Evolutionary conservation across 257 asterid species (phyloP).

Genomic region (Asclepias syriaca): DNA sequence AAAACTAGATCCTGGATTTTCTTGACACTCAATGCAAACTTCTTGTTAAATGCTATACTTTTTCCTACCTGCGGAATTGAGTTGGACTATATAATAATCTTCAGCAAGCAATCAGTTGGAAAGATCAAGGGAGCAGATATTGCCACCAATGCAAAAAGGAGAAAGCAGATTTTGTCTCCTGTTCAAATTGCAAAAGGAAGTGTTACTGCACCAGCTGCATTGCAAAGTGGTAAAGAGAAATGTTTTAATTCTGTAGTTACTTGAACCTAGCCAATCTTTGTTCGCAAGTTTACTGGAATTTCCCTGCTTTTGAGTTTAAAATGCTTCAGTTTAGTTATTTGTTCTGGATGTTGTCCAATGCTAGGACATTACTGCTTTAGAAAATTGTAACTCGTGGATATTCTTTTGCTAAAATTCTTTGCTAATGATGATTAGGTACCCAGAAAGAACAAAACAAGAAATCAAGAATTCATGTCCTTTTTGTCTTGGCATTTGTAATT

Average conservation of each 20-base stretch:
- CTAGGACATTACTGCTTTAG: not conserved
- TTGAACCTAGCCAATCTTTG: not conserved
- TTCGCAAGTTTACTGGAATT: not conserved
- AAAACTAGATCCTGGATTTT: not conserved
- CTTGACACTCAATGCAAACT: not conserved
- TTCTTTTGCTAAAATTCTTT: not conserved
- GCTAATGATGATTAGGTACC: slow-evolving; percentile 50
- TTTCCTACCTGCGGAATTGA: slow-evolving; percentile 7
- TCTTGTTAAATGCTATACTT: slow-evolving; percentile 4
- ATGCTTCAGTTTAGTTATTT: slow-evolving; percentile 4
- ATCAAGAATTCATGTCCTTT: slow-evolving; percentile 53
- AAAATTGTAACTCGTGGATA: not conserved
- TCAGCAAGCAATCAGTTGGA: slow-evolving; percentile 37
- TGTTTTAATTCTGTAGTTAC: slow-evolving; percentile 3
- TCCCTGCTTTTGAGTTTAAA: not conserved
- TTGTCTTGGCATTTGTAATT: slow-evolving; percentile 71
- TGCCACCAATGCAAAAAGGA: slow-evolving; percentile 68
- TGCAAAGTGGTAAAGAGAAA: slow-evolving; percentile 48
- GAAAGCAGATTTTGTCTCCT: slow-evolving; percentile 31
- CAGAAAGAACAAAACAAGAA: slow-evolving; percentile 47
- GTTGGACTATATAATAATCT: slow-evolving; percentile 15
- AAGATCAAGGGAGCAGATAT: slow-evolving; percentile 25
- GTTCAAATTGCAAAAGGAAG: slow-evolving; percentile 61
- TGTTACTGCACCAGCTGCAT: slow-evolving; percentile 66
- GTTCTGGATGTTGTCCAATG: not conserved